Evolutionary conservation across 768 basidiomycete genomes (phyloP).

Genomic region (Podaxis rugospora): DNA sequence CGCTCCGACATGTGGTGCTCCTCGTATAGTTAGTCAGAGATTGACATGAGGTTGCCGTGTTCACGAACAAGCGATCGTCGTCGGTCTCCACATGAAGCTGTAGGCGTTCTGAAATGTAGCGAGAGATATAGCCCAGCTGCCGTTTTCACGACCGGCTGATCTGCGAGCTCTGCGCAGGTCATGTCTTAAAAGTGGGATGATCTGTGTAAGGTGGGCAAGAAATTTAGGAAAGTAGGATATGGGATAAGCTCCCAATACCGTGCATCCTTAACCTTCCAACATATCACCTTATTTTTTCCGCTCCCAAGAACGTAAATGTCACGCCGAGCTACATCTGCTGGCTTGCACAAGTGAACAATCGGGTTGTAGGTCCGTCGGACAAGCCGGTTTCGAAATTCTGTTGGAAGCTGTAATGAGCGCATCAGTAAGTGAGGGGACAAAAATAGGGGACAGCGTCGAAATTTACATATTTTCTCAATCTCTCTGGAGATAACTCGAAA

Average conservation of each 20-base stretch:
- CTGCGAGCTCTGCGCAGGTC: background rate
- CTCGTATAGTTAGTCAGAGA: no score
- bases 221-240: background rate
- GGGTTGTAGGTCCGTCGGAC: background rate
- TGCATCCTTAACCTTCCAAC: background rate
- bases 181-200: background rate
- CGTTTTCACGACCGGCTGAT: background rate
- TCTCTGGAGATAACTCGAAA: background rate
- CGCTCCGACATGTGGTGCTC: no score
- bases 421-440: background rate
- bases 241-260: background rate
- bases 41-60: no score
- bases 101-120: no score
- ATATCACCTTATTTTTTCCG: background rate
- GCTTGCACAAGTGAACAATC: background rate
- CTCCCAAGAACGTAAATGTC: background rate
- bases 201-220: no score
- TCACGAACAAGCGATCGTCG: no score
- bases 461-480: background rate
- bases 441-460: no score
- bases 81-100: no score
- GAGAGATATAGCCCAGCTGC: no score
- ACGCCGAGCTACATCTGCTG: background rate
- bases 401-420: background rate
- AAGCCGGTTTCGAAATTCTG: background rate